These are phyloP conservation scores for Aegilops umbellulata DNA, from an alignment of 176 grass and related monocot genomes.

Conservation along the genomic window DNA sequence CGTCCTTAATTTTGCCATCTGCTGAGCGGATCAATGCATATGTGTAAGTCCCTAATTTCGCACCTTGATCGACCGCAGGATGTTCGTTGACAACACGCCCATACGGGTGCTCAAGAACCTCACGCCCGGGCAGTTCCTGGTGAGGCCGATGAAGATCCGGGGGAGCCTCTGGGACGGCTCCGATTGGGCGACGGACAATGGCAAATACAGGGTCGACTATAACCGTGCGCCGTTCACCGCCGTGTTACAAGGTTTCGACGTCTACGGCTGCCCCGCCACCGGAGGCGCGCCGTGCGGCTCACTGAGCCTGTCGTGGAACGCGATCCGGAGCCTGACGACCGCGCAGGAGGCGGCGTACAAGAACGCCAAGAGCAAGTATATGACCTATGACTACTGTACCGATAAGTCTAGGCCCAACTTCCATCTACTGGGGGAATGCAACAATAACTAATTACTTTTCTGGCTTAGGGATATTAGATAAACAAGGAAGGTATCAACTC, in stretches of 20 bases:
- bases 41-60: no score
- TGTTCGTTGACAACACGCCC: conserved; percentile 58
- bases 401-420: conserved; percentile 27
- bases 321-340: conserved; percentile 6
- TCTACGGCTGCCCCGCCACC: conserved; percentile 37
- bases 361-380: conserved; percentile 28
- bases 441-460: neutral
- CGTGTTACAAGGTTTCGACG: conserved; percentile 40
- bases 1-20: no score
- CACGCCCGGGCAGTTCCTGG: conserved; percentile 36
- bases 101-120: conserved; percentile 54
- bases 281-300: conserved; percentile 23
- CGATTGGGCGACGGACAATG: conserved; percentile 61
- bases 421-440: conserved; percentile 38
- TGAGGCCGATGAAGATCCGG: conserved; percentile 48
- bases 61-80: conserved; percentile 17
- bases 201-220: conserved; percentile 51
- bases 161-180: conserved; percentile 71
- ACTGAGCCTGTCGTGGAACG: conserved; percentile 50
- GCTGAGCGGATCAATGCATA: no score
- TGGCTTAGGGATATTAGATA: neutral
- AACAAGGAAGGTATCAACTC: neutral
- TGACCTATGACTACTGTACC: conserved; percentile 61
- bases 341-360: conserved; percentile 48
- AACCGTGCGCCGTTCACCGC: conserved; percentile 43